Conservation (phyloP, 202 grass and related monocot species). For the Zoysia matrella region DNA sequence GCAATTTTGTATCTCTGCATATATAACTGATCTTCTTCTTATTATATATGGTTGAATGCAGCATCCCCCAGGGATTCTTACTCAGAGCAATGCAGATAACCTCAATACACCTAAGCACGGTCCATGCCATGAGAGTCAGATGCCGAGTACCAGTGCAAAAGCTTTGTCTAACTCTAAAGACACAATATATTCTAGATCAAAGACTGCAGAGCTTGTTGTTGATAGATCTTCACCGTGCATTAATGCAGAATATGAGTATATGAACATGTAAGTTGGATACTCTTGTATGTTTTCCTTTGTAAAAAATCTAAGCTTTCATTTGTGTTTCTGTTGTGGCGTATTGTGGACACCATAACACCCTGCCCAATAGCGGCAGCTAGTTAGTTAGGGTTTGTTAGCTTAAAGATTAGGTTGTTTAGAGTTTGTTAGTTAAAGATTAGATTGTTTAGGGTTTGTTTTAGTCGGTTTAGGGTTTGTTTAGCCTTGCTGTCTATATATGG, state of each 20-base stretch:
- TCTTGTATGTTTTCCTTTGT: conserved; percentile 18
- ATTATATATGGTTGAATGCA: conserved; percentile 33
- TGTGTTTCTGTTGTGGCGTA: neutral
- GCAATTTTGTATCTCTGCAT: neutral
- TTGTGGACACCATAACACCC: too few relatives aligned
- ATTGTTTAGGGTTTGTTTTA: too few relatives aligned
- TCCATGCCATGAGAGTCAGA: conserved; percentile 25
- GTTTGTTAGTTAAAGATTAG: too few relatives aligned
- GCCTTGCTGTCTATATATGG: too few relatives aligned
- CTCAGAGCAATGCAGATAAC: conserved; percentile 45
- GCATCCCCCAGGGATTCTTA: conserved; percentile 51
- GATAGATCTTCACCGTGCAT: conserved; percentile 51
- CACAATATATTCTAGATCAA: conserved; percentile 47
- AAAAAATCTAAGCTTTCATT: conserved; percentile 9
- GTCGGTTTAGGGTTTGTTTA: too few relatives aligned
- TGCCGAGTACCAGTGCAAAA: conserved; percentile 32
- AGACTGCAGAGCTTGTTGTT: conserved; percentile 44
- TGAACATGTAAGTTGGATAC: conserved; percentile 68
- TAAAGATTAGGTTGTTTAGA: too few relatives aligned
- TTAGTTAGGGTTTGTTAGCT: too few relatives aligned
- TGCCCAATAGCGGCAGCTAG: too few relatives aligned
- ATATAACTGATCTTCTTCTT: conserved; percentile 30
- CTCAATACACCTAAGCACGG: conserved; percentile 40
- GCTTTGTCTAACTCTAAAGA: conserved; percentile 42
- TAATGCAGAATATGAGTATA: conserved; percentile 52